Conservation (phyloP, 2,329 filamentous ascomycete species). For the Paecilomyces niveus region DNA sequence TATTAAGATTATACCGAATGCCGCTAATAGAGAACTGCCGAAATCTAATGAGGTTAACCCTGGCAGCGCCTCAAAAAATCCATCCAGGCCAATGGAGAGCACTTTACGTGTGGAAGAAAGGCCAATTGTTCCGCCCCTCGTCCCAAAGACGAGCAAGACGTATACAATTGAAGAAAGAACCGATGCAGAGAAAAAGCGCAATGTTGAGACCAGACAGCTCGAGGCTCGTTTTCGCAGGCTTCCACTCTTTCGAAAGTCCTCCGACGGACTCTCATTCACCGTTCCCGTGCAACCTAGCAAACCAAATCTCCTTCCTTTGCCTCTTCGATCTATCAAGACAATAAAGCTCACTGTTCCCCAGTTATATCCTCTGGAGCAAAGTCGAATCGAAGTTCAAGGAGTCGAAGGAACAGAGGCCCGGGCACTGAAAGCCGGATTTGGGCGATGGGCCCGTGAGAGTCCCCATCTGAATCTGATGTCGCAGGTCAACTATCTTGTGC, state of each 20-base stretch:
- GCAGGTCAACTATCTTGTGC: conserved; percentile 66
- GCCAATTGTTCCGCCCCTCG: conserved; percentile 9
- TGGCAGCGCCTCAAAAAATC: neutral
- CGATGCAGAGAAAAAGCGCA: conserved; percentile 56
- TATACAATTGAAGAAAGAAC: conserved; percentile 55
- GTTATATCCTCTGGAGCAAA: conserved; percentile 63
- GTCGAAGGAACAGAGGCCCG: conserved; percentile 55
- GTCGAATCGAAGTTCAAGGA: conserved; percentile 59
- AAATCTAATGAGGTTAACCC: conserved; percentile 3
- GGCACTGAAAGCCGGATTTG: conserved; percentile 59
- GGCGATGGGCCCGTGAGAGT: conserved; percentile 49
- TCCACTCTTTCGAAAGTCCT: conserved; percentile 59
- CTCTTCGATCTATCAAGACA: conserved; percentile 55
- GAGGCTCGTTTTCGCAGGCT: conserved; percentile 67
- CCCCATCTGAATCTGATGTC: conserved; percentile 60
- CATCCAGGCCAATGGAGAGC: neutral
- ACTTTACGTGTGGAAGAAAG: neutral
- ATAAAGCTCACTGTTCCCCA: conserved; percentile 63
- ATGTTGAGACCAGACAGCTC: conserved; percentile 62
- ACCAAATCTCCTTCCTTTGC: conserved; percentile 52
- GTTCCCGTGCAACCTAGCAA: conserved; percentile 63
- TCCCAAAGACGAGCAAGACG: conserved; percentile 40
- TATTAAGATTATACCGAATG: conserved; percentile 60
- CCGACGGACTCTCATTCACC: conserved; percentile 63
- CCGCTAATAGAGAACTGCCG: conserved; percentile 32